Conservation (phyloP, 2,329 filamentous ascomycete genomes). For the Amauroascus verrucosus region DNA sequence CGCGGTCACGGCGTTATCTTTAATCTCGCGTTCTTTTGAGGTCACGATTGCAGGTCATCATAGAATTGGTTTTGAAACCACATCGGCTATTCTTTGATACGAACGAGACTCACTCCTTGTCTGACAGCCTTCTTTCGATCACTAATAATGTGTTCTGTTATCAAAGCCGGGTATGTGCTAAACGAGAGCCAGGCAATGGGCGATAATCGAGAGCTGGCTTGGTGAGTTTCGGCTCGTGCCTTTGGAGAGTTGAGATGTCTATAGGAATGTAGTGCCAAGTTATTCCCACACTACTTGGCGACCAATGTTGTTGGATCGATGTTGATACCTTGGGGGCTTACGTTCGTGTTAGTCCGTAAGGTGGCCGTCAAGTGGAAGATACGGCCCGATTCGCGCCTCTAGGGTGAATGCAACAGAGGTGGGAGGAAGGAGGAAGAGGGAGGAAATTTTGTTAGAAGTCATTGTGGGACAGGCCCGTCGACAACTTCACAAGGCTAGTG, state of each 20-base stretch:
- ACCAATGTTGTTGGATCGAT: too few species aligned
- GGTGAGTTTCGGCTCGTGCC: too few species aligned
- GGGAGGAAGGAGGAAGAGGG: neutral
- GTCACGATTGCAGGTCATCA: neutral
- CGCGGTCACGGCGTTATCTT: neutral
- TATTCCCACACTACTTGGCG: too few species aligned
- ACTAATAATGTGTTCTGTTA: neutral
- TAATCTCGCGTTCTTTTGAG: neutral
- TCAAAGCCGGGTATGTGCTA: neutral
- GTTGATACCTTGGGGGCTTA: too few species aligned
- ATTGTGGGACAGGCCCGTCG: neutral
- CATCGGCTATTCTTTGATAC: neutral
- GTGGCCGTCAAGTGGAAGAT: neutral
- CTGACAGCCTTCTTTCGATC: neutral
- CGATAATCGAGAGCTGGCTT: too few species aligned
- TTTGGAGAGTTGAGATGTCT: too few species aligned
- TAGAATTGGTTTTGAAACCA: neutral
- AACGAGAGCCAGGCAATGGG: too few species aligned
- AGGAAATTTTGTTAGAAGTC: neutral
- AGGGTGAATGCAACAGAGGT: neutral
- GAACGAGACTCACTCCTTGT: neutral
- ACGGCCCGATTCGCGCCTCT: neutral
- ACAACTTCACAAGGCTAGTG: constrained; percentile 5
- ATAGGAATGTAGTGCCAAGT: too few species aligned
- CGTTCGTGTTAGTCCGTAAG: too few species aligned